A percentile compares a stretch with the other conserved stretches of the same genome.
Conservation (phyloP, 1,284 basidiomycete species). For the Melampsora larici-populina region DNA sequence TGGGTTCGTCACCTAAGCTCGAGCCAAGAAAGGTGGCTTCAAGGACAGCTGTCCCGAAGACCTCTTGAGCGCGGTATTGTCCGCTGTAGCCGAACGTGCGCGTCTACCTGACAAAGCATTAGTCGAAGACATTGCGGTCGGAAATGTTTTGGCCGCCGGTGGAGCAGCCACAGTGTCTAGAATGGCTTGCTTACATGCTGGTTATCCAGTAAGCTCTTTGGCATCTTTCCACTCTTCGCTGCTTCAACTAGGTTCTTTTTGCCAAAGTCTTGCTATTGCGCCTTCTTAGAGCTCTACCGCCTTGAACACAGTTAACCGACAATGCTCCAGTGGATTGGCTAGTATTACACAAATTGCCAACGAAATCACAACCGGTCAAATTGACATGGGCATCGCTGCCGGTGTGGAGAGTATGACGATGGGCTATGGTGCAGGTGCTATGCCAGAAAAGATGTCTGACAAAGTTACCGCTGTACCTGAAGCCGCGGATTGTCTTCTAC, state of each 20-base stretch:
- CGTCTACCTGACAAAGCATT: slow-evolving; percentile 63
- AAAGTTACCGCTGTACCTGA: slow-evolving; percentile 72
- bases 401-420: slow-evolving; percentile 95
- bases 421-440: slow-evolving; percentile 70
- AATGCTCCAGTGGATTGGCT: slow-evolving; percentile 88
- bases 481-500: slow-evolving; percentile 85
- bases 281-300: slow-evolving; percentile 55
- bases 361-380: slow-evolving; percentile 63
- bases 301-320: slow-evolving; percentile 86
- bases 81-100: slow-evolving; percentile 62
- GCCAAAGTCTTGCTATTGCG: slow-evolving; percentile 57
- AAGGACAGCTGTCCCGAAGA: slow-evolving; percentile 90
- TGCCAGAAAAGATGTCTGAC: slow-evolving; percentile 74
- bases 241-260: neutral
- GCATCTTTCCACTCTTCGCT: neutral
- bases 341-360: slow-evolving; percentile 88
- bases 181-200: slow-evolving; percentile 88
- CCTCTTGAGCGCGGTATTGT: slow-evolving; percentile 75
- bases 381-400: slow-evolving; percentile 61
- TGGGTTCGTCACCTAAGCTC: neutral
- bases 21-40: slow-evolving; percentile 82
- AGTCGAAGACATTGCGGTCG: slow-evolving; percentile 85
- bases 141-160: slow-evolving; percentile 87
- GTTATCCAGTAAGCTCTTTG: slow-evolving; percentile 64
- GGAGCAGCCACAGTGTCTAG: slow-evolving; percentile 86